Percentiles rank a stretch among this genome's conserved stretches.
phyloP scores from a whole-genome alignment of 73 alveolate genomes.

The Effrenium voratum region DNA sequence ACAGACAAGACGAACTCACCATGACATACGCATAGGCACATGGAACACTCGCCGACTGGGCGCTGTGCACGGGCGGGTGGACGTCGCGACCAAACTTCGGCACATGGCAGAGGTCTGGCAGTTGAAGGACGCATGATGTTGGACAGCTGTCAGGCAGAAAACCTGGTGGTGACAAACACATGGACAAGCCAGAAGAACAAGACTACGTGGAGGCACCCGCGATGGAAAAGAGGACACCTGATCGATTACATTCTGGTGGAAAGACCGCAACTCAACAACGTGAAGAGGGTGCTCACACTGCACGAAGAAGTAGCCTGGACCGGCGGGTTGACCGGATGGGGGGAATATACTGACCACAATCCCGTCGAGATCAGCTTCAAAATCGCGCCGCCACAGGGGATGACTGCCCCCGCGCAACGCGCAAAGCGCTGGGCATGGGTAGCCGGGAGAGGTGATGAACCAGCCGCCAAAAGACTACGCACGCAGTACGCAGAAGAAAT shows the following conservation, averaged over 20 bases:
- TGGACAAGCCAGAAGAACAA: background rate
- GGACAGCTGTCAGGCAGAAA: background rate
- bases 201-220: slow-evolving; percentile 44
- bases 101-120: too few species aligned
- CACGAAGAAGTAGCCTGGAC: background rate
- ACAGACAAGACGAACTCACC: too few species aligned
- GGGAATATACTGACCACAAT: slow-evolving; percentile 10
- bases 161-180: background rate
- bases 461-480: background rate
- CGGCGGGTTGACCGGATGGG: background rate
- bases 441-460: background rate
- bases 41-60: too few species aligned
- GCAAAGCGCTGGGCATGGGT: background rate
- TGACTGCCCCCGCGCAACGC: background rate
- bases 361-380: slow-evolving; percentile 12
- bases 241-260: background rate
- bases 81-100: too few species aligned
- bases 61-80: too few species aligned
- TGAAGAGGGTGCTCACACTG: background rate
- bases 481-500: background rate
- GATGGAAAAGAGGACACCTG: background rate
- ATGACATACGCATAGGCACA: too few species aligned
- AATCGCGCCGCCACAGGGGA: background rate
- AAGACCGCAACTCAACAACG: too few species aligned
- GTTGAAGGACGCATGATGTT: slow-evolving; percentile 10